Conservation (phyloP, 2,329 filamentous ascomycete genomes). For the Cercospora zeina region DNA sequence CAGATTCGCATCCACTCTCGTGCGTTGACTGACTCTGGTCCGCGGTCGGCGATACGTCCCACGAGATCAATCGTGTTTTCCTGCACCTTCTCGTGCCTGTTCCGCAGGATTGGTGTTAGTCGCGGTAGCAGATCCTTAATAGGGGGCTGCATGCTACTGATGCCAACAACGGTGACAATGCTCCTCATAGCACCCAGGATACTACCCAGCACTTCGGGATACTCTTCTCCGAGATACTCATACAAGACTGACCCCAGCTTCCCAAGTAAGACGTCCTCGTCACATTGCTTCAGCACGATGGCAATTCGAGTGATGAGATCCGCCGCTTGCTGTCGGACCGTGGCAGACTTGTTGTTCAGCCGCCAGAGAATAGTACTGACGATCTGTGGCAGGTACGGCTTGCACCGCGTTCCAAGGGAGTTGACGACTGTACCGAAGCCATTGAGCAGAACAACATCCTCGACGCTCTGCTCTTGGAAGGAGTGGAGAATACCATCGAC, state of each 20-base stretch:
- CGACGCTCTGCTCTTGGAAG: conserved; percentile 97
- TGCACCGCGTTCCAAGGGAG: conserved; percentile 87
- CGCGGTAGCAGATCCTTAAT: conserved; percentile 95
- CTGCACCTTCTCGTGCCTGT: conserved; percentile 98
- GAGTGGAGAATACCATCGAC: conserved; percentile 94
- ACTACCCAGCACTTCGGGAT: conserved; percentile 94
- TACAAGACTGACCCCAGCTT: conserved; percentile 94
- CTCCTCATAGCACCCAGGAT: conserved; percentile 92
- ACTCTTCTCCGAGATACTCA: conserved; percentile 97
- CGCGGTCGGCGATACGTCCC: conserved; percentile 94
- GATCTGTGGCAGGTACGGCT: conserved; percentile 94
- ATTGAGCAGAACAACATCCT: conserved; percentile 94
- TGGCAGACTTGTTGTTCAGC: conserved; percentile 96
- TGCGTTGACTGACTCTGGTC: conserved; percentile 92
- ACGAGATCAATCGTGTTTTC: conserved; percentile 99
- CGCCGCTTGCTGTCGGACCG: conserved; percentile 93
- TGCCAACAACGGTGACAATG: conserved; percentile 96
- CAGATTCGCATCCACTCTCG: conserved; percentile 99
- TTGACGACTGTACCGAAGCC: conserved; percentile 98
- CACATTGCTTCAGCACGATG: conserved; percentile 98
- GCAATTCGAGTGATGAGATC: conserved; percentile 96
- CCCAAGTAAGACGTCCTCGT: conserved; percentile 91
- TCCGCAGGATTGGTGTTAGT: conserved; percentile 94
- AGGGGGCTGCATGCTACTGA: conserved; percentile 96
- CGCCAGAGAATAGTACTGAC: conserved; percentile 95